Conservation (phyloP, 805 yeast genomes). For the Gaillardinia entomophila region DNA sequence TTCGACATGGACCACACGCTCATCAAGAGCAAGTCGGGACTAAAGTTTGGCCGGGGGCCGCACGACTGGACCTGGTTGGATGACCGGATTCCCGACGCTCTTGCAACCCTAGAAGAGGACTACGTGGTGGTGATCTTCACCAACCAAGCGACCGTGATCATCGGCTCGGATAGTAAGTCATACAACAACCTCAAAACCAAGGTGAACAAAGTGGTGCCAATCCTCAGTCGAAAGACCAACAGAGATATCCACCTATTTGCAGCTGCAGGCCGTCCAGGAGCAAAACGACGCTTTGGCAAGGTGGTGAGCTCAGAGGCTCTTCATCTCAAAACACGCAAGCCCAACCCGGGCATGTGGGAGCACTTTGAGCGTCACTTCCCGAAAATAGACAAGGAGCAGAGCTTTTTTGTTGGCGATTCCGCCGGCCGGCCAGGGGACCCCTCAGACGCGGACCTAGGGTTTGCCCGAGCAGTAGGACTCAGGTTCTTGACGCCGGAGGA, state of each 20-base stretch:
- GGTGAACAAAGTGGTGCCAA: constrained; percentile 32
- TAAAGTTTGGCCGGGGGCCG: constrained; percentile 50
- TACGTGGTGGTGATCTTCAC: constrained; percentile 65
- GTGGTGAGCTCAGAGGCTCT: constrained; percentile 18
- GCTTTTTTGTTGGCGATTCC: constrained; percentile 91
- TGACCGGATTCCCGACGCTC: constrained; percentile 9
- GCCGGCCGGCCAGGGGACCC: constrained; percentile 80
- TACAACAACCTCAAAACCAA: constrained; percentile 36
- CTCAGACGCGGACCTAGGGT: constrained; percentile 69
- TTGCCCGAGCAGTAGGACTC: constrained; percentile 57
- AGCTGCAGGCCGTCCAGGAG: constrained; percentile 50
- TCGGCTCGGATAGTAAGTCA: constrained; percentile 26
- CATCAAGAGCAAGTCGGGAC: constrained; percentile 58
- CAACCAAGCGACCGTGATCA: constrained; percentile 73
- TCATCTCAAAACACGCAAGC: constrained; percentile 58
- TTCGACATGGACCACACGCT: constrained; percentile 87
- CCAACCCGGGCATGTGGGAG: constrained; percentile 71
- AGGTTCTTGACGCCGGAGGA: constrained; percentile 70
- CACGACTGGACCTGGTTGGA: constrained; percentile 67
- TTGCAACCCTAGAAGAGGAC: constrained; percentile 17
- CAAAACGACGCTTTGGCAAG: too few species aligned
- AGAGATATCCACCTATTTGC: constrained; percentile 47
- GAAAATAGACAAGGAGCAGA: constrained; percentile 33
- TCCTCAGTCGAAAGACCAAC: constrained; percentile 13
- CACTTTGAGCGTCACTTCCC: constrained; percentile 4